Base-by-base conservation (phyloP, 2,329 filamentous ascomycete genomes). In the Seiridium cupressi region DNA sequence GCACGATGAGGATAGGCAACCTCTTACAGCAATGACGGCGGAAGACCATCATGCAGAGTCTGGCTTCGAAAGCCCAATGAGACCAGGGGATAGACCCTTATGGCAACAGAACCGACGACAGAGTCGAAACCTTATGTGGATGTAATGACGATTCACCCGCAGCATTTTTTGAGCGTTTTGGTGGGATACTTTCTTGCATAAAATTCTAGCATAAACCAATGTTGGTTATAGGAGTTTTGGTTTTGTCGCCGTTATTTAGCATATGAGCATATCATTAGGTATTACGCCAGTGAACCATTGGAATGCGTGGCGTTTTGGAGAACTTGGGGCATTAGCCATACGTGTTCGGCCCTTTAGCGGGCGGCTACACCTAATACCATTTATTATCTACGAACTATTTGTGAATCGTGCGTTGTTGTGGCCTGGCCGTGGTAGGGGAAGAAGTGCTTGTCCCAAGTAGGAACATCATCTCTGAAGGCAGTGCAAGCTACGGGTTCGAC, bases 41-140 rank as follows among this genome's bases (percentile, higher is more conserved):
- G 10, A 53, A 7, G 31, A 26, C 13, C 49, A 13, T 46, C 57
- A 13, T 51, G 58, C n/a, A 13, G 32, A n/a, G 18, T 36, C 7
- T 63, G 63, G 40, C 38, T 65, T 53, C 65, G 65, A 63, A 63
- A 66, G 26, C 67, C 66, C 31, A 34, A 67, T 64, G 38, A 59
- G 49, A 55, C 31, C 69, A 35, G 63, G 64, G 5, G 70, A 75
- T 32, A 70, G 79, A 47, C 80, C 81, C 4, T 70, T 84, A 44
- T 84, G 82, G 82, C 81, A 84, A 70, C 82, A 84, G 71, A 83
- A 83, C 56, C 73, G 81, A 60, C 75, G 76, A 58, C 78, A 78
- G 62, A 76, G 74, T 63, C 74, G 81, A 56, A 84, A 79, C 68
- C 61, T 80, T 63, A 78, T 77, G 73, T 81, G 79, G 79, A 73